Percentiles rank a stretch among this genome's conserved stretches.
Evolutionary conservation across 2,329 filamentous ascomycete species (phyloP).

Genomic region (Verticillium longisporum): DNA sequence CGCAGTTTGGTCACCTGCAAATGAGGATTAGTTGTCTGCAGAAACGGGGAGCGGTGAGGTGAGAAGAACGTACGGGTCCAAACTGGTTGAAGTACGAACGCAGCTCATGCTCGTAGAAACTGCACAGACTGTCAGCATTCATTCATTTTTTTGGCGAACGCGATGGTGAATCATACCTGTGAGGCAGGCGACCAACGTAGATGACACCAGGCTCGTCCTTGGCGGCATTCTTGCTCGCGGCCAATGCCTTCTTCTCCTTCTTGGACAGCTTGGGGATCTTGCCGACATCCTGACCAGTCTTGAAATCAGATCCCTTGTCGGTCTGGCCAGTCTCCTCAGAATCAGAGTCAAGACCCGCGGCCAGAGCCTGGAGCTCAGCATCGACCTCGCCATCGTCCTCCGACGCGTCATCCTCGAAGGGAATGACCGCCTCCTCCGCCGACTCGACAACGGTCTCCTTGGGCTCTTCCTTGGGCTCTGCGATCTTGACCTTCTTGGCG

Average conservation of each 20-base stretch:
- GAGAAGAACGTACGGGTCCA: constrained; percentile 54
- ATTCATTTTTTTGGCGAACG: neutral
- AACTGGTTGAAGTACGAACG: constrained; percentile 91
- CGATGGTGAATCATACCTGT: constrained; percentile 31
- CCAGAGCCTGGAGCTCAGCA: constrained; percentile 35
- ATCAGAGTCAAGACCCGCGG: constrained; percentile 35
- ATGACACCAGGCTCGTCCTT: constrained; percentile 66
- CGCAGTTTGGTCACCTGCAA: constrained; percentile 29
- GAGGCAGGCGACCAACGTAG: constrained; percentile 85
- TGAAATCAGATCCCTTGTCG: constrained; percentile 28
- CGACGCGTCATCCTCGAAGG: constrained; percentile 20
- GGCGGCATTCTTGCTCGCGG: constrained; percentile 27
- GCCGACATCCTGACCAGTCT: constrained; percentile 43
- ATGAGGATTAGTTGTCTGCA: neutral
- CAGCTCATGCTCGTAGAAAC: constrained; percentile 98
- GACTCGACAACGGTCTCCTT: constrained; percentile 15
- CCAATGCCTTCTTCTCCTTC: constrained; percentile 29
- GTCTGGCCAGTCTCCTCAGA: constrained; percentile 30
- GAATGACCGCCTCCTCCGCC: constrained; percentile 11
- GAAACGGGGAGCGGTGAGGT: neutral
- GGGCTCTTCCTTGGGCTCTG: constrained; percentile 18
- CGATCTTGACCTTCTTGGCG: constrained; percentile 19
- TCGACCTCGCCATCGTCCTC: constrained; percentile 32
- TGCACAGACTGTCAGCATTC: constrained; percentile 24
- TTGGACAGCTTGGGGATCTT: constrained; percentile 42